These are phyloP conservation scores for Acacia acuminata DNA, from an alignment of 306 rosid species.

Conservation along the genomic window DNA sequence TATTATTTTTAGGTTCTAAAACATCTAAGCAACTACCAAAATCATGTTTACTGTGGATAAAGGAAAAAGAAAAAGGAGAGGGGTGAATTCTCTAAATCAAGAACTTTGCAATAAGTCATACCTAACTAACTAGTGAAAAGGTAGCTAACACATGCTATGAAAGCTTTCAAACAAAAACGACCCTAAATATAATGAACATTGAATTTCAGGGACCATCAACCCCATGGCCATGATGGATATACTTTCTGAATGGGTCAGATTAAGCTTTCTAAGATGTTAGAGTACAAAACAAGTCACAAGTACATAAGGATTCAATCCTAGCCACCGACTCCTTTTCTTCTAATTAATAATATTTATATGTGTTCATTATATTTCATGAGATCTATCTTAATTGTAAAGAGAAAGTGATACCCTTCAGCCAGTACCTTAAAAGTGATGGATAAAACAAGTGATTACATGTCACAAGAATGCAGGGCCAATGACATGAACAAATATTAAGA, in stretches of 20 bases:
- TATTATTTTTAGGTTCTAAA: constrained; percentile 6
- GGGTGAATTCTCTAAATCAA: neutral
- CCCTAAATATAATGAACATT: constrained; percentile 8
- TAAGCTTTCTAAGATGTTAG: constrained; percentile 2
- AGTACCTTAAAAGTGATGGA: neutral
- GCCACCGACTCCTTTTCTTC: neutral
- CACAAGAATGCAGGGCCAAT: neutral
- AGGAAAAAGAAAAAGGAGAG: neutral
- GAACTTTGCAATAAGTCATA: constrained; percentile 21
- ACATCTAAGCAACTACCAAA: constrained; percentile 35
- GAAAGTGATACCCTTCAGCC: neutral
- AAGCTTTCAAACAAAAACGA: constrained; percentile 22
- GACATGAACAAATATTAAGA: neutral
- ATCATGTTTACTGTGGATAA: neutral
- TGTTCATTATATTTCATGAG: neutral
- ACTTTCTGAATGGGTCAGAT: neutral
- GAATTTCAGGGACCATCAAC: constrained; percentile 18
- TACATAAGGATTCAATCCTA: neutral
- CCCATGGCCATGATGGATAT: constrained; percentile 11
- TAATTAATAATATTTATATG: neutral
- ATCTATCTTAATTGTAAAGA: neutral
- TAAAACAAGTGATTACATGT: neutral
- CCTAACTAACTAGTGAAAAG: constrained; percentile 1
- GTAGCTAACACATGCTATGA: constrained; percentile 10
- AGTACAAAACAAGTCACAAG: constrained; percentile 1